Conservation (phyloP, 1,139 yeast genomes). For the Protomyces pachydermus region DNA sequence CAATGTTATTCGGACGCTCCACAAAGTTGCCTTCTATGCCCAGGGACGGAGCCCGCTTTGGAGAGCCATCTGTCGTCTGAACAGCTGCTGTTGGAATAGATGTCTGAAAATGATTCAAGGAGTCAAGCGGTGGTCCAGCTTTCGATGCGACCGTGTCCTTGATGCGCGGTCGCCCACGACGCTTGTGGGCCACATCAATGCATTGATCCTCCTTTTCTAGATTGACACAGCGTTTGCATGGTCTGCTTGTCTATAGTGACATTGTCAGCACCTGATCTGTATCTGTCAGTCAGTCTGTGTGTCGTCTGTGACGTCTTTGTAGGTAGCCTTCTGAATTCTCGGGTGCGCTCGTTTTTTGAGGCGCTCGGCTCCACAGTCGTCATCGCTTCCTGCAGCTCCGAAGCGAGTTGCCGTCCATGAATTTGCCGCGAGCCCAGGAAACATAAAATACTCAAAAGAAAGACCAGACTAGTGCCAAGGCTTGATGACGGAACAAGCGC, state of each 20-base stretch:
- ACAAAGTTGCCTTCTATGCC: no score
- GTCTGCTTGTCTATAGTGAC: conserved; percentile 22
- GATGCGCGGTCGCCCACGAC: conserved; percentile 32
- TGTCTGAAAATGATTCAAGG: background rate
- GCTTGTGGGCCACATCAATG: conserved; percentile 31
- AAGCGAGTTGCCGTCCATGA: background rate
- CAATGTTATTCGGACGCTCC: background rate
- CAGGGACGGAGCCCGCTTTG: background rate
- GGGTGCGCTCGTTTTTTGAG: background rate
- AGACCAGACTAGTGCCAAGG: background rate
- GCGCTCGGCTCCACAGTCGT: background rate
- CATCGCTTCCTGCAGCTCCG: background rate
- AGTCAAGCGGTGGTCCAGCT: background rate
- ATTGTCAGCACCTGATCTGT: background rate
- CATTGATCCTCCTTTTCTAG: conserved; percentile 30
- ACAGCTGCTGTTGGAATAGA: background rate
- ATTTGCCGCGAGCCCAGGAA: no score
- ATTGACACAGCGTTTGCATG: conserved; percentile 30
- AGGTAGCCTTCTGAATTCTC: background rate
- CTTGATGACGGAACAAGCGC: no score
- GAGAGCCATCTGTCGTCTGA: background rate
- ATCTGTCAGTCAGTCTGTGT: background rate
- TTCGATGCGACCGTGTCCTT: conserved; percentile 9
- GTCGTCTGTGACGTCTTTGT: background rate
- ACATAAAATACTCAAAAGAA: background rate